These are phyloP conservation scores for Picea glauca DNA, from an alignment of 75 land plant species.

Conservation along the genomic window DNA sequence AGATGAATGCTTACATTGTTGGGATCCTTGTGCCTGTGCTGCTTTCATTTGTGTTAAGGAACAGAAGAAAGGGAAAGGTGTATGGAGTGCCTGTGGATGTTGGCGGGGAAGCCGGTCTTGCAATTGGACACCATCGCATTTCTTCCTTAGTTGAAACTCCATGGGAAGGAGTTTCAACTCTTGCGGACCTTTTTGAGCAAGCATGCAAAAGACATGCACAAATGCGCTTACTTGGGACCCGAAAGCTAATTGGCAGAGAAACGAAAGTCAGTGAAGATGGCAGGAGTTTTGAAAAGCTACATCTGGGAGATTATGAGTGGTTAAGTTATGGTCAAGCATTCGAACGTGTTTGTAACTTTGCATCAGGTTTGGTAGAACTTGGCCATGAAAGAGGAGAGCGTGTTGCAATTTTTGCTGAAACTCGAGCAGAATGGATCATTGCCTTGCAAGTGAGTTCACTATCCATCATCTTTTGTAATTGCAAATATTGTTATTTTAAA, in stretches of 20 bases:
- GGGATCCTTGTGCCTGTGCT: conserved; percentile 62
- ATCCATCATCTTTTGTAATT: not conserved
- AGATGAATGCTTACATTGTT: conserved; percentile 52
- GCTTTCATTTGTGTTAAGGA: conserved; percentile 39
- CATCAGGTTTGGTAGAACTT: conserved; percentile 76
- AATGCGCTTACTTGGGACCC: conserved; percentile 55
- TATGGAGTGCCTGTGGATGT: conserved; percentile 67
- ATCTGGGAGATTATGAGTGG: conserved; percentile 85
- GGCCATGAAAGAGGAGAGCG: conserved; percentile 78
- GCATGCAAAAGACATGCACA: conserved; percentile 48
- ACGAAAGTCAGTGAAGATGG: conserved; percentile 60
- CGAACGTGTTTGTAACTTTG: conserved; percentile 50
- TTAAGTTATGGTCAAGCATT: conserved; percentile 57
- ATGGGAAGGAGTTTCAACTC: conserved; percentile 80
- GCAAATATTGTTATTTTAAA: not conserved
- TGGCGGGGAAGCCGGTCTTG: conserved; percentile 73
- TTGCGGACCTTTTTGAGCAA: conserved; percentile 80
- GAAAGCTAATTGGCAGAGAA: conserved; percentile 59
- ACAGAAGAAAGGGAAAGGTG: conserved; percentile 44
- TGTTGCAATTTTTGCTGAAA: conserved; percentile 93
- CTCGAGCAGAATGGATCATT: conserved; percentile 90
- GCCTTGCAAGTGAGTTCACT: conserved; percentile 69
- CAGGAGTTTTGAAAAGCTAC: conserved; percentile 78
- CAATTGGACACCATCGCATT: conserved; percentile 57
- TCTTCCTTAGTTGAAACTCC: conserved; percentile 55